Evolutionary conservation across 768 basidiomycete genomes (phyloP), one percentile per base, ranked within the genome.

Genomic region (Kwoniella pini): DNA sequence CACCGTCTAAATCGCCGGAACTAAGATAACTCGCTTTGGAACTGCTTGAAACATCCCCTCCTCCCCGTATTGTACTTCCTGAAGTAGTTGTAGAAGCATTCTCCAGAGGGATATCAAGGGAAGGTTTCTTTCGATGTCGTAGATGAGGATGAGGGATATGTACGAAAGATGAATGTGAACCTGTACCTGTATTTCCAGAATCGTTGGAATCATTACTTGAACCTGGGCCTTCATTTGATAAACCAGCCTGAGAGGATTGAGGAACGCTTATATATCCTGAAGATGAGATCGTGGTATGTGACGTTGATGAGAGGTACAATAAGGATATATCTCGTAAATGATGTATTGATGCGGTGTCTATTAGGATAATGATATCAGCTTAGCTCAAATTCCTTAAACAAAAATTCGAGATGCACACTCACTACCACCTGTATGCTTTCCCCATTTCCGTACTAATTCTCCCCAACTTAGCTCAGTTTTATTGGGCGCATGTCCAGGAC

Each of bases 1-100:
- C 82, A 46, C 86, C 84, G 60, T 85, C 82, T 57, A 88, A 84
- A 60, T 85, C 85, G 2, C 58, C 57, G 1, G 64, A 27, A 38
- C 69, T 70, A 1, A 77, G 61, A 54, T 66, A 71, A 10, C 63
- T 63, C 22, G 69, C 65, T 39, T 56, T 42, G 11, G 36, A 40
- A 7, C 19, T 22, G 12, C 11, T 45, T 13, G 54, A n/a, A n/a
- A n/a, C n/a, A n/a, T n/a, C 31, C 4, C n/a, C 31, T 12, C 49
- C 48, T 17, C 26, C 30, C 15, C 62, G 27, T 31, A 56, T 56
- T 12, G 54, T 62, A 36, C 45, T 51, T 21, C 61, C 62, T 9
- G 69, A 52, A 6, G 22, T 44, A 9, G 60, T 57, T 0, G 24
- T n/a, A 1, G 53, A 50, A 17, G 55, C 22, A 17, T 38, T 53